Evolutionary conservation across 495 filamentous ascomycete genomes (phyloP).

Genomic region (Staphylotrichum tortipilum): DNA sequence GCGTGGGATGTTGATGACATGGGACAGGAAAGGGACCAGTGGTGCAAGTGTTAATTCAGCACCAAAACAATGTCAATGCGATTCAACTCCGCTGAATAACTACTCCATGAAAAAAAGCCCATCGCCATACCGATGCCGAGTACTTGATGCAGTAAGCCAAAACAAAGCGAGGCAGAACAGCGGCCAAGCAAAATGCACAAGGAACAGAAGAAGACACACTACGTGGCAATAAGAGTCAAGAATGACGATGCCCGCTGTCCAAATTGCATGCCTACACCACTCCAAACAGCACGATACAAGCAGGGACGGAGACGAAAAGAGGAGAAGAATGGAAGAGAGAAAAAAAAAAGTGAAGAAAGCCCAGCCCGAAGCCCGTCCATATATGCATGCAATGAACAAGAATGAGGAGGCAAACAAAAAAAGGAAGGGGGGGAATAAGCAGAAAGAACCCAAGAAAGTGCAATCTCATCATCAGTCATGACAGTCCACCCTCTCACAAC

Average conservation of each 20-base stretch:
- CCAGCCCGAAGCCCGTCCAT: neutral
- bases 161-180: neutral
- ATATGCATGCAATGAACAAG: slow-evolving; percentile 1
- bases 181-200: neutral
- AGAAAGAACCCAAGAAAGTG: neutral
- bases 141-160: too few species aligned
- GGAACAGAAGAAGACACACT: too few species aligned
- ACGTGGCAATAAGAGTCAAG: neutral
- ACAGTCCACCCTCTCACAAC: neutral
- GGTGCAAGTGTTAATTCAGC: too few species aligned
- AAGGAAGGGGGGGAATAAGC: neutral
- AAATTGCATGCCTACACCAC: neutral
- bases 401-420: neutral
- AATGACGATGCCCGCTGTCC: neutral
- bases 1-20: too few species aligned
- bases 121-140: too few species aligned
- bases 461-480: slow-evolving; percentile 5
- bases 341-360: too few species aligned
- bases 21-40: too few species aligned
- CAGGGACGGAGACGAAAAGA: neutral
- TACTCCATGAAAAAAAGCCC: too few species aligned
- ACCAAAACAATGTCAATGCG: too few species aligned
- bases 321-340: neutral
- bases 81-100: too few species aligned
- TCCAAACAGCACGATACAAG: too few species aligned